phyloP scores from a whole-genome alignment of 805 yeast genomes.

The Pichia exigua region DNA sequence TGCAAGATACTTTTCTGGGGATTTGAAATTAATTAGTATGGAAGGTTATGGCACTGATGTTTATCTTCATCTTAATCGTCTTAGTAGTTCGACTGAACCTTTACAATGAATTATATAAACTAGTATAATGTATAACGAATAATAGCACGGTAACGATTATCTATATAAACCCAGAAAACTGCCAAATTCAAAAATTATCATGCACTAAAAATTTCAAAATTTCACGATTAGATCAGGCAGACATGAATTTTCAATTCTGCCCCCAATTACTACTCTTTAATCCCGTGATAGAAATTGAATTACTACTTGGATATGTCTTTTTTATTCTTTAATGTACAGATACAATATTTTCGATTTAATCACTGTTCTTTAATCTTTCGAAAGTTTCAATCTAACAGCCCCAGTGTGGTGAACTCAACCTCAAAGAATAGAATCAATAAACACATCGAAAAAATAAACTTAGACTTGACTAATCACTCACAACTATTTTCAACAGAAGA shows the following conservation, averaged over 20 bases:
- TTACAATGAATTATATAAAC: constrained; percentile 30
- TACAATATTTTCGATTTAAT: background rate
- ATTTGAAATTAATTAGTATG: constrained; percentile 78
- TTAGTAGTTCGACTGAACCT: constrained; percentile 69
- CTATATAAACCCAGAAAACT: too few relatives aligned
- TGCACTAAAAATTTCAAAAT: background rate
- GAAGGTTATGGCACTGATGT: constrained; percentile 95
- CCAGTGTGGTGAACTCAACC: background rate
- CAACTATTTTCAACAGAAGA: background rate
- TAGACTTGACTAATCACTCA: background rate
- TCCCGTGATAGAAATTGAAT: background rate
- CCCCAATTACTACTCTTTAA: too few relatives aligned
- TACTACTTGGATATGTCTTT: background rate
- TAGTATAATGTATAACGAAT: background rate
- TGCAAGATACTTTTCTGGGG: constrained; percentile 88
- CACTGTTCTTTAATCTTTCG: background rate
- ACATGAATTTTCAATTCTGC: background rate
- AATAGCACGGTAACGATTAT: too few relatives aligned
- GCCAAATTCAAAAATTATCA: background rate
- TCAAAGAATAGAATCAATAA: background rate
- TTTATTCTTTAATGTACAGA: background rate
- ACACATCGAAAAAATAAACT: background rate
- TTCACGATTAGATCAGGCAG: background rate
- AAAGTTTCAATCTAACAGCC: background rate
- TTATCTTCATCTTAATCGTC: constrained; percentile 74